Evolutionary conservation across 208 protist species (phyloP).

Genomic region (Trypanosoma scelopori): DNA sequence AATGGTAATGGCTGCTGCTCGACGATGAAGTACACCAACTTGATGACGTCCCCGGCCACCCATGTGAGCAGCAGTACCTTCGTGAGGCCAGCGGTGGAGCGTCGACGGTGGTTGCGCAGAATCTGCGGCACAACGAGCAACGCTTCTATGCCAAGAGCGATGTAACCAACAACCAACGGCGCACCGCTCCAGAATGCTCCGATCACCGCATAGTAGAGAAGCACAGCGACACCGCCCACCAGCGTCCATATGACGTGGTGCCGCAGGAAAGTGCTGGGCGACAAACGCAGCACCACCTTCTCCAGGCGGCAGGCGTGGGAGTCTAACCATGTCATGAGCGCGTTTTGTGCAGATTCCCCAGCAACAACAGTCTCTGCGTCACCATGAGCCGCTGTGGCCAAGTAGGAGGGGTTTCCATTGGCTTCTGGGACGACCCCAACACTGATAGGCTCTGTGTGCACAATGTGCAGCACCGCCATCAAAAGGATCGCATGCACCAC

Average conservation of each 20-base stretch:
- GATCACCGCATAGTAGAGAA: slow-evolving; percentile 37
- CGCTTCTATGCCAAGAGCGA: slow-evolving; percentile 61
- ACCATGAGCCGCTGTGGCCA: neutral
- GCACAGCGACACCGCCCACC: slow-evolving; percentile 20
- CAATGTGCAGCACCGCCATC: slow-evolving; percentile 38
- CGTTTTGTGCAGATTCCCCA: neutral
- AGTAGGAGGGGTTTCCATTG: neutral
- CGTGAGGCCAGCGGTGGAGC: slow-evolving; percentile 62
- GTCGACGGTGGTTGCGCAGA: slow-evolving; percentile 61
- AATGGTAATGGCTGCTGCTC: slow-evolving; percentile 62
- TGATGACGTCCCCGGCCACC: slow-evolving; percentile 65
- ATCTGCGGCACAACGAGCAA: slow-evolving; percentile 76
- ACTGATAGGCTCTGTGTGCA: neutral
- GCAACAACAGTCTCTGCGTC: neutral
- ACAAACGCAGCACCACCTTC: slow-evolving; percentile 25
- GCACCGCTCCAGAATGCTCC: slow-evolving; percentile 3
- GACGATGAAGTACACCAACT: slow-evolving; percentile 73
- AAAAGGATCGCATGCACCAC: slow-evolving; percentile 56
- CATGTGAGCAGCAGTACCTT: slow-evolving; percentile 67
- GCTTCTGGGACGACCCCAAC: neutral
- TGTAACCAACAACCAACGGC: slow-evolving; percentile 57
- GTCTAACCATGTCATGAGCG: neutral
- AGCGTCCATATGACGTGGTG: slow-evolving; percentile 21
- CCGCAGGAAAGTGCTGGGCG: slow-evolving; percentile 32
- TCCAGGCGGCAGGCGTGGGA: slow-evolving; percentile 18